phyloP scores from a whole-genome alignment of 257 asterid genomes.

The Forsythia viridissima region DNA sequence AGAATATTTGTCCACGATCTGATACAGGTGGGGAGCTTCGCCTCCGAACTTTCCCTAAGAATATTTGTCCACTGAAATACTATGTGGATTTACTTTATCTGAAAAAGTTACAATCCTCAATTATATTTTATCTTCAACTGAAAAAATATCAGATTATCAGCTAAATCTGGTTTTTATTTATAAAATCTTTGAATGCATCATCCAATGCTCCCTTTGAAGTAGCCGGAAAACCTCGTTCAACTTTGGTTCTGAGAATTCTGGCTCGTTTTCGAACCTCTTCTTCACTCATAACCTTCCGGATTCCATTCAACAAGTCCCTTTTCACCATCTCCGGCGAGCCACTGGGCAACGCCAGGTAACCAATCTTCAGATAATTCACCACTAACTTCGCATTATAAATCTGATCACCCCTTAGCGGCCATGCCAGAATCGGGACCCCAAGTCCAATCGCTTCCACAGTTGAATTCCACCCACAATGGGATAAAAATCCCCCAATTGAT shows the following conservation, averaged over 20 bases:
- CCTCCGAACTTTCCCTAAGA: too few relatives aligned
- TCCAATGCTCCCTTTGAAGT: slow-evolving; percentile 7
- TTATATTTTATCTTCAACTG: too few relatives aligned
- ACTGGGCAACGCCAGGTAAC: slow-evolving; percentile 13
- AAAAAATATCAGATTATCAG: background rate
- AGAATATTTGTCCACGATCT: too few relatives aligned
- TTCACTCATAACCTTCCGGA: slow-evolving; percentile 21
- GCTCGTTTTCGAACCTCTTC: slow-evolving; percentile 6
- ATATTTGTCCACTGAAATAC: too few relatives aligned
- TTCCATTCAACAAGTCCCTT: slow-evolving; percentile 33
- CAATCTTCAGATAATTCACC: slow-evolving; percentile 29
- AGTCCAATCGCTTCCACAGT: slow-evolving; percentile 41
- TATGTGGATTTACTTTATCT: too few relatives aligned
- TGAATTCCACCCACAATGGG: slow-evolving; percentile 59
- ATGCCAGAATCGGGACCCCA: slow-evolving; percentile 43
- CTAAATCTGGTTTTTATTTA: background rate
- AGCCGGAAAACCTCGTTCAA: background rate
- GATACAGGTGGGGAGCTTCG: too few relatives aligned
- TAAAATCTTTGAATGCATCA: background rate
- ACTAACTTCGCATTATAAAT: slow-evolving; percentile 36
- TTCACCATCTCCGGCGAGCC: slow-evolving; percentile 13
- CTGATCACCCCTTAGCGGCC: slow-evolving; percentile 57
- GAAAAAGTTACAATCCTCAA: too few relatives aligned
- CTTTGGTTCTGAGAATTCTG: background rate
- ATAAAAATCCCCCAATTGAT: slow-evolving; percentile 37